Base-by-base conservation (phyloP, 1,284 basidiomycete species). In the Ganoderma multipileum region DNA sequence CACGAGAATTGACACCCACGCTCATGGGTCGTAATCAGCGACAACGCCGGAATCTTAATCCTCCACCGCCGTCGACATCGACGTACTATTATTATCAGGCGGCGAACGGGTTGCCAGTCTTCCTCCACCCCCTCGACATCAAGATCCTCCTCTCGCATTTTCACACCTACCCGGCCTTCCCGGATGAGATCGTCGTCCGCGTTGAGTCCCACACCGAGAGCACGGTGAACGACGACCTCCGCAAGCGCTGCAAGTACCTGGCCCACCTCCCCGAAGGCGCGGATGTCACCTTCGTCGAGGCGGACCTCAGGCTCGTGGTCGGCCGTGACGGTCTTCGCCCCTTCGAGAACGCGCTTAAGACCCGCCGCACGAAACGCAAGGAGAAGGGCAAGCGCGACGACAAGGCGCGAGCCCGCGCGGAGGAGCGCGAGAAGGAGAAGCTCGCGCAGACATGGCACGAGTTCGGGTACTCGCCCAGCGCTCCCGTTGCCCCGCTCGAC, bases 81-180 rank as follows among this genome's bases (percentile, higher is more conserved):
- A 91, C 91, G 14, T 99, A 98, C 81, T 95, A 94, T 76, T 99
- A 95, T 81, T 99, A 98, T 80, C 98, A 99, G 81, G 94, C 96
- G 14, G 91, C 95, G 0, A 95, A 95, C 2, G 98, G 97, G 20
- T 87, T 95, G 70, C 94, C 95, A 23, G 88, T 99, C 75, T 99
- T 94, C 83, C 87, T 99, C 18, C 96, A 98, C 77, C 97, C 97
- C 2, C 87, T 99, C 50, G 97, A 99, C 79, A 98, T 97, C 81
- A 94, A 93, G 81, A 96, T 98, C 67, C 86, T 99, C 18, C 85
- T 96, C 20, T 88, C 95, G 14, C 92, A 97, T 78, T 98, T 92
- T 81, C 85, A 89, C 74, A 87, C 87, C 68, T 99, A 99, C 75
- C 82, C 91, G 1, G 86, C 90, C 2, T 97, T 99, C 79, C 97